Evolutionary conservation across 768 basidiomycete genomes (phyloP), one percentile per base, ranked within the genome.

Genomic region (Collybiopsis confluens): DNA sequence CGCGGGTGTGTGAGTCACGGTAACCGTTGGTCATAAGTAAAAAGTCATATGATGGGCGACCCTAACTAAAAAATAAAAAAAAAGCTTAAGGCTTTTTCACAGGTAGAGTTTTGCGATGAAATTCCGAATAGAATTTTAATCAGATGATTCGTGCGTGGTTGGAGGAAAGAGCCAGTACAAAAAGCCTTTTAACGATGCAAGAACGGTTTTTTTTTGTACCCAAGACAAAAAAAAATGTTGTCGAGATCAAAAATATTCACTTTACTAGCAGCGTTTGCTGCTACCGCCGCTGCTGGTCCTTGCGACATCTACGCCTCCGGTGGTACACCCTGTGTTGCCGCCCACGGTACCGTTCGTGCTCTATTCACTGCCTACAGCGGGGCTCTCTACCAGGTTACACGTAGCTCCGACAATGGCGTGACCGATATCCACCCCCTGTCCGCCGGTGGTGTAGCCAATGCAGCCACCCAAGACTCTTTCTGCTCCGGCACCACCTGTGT

Each of bases 281-380:
- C 58, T 52, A 35, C 28, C 40, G 50, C 54, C 42, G 38, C 54
- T 33, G 55, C 58, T 28, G 54, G 50, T n/a, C 37, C 36, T 30
- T 56, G 55, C 55, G 55, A 56, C 51, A 54, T 56, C 51, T 56
- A 56, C 36, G n/a, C 55, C 51, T 57, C 56, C 26, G 56, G 52
- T 8, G 53, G 53, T 30, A 57, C 56, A 7, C 56, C 56, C 24
- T 57, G 56, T 42, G 56, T 42, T 23, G 41, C 41, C 16, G 41
- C 41, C 23, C 41, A 42, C 41, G n/a, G 41, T 42, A 42, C 41
- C 27, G 51, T 52, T 23, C 55, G 55, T 27, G 55, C 56, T 16
- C 52, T 56, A 26, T 58, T 20, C 48, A 49, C 23, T 35, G 24
- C 56, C 23, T 58, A 15, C 54, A 33, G 37, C 45, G 54, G 57